A percentile compares a stretch with the other conserved stretches of the same genome.
These are phyloP conservation scores for Ramaria sp. DNA, from an alignment of 768 basidiomycete genomes.

Conservation along the genomic window DNA sequence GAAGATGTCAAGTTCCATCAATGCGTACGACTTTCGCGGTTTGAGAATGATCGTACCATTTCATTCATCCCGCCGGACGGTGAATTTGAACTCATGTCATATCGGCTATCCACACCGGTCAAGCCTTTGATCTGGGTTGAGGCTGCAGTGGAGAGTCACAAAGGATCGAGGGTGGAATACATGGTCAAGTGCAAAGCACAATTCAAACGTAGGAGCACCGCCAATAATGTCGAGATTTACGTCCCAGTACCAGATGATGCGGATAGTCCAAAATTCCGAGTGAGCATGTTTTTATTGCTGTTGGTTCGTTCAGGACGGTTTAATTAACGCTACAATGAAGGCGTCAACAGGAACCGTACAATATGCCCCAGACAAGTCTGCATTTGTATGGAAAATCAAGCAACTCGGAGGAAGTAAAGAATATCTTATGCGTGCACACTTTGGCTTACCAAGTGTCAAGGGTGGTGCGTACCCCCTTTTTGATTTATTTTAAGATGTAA, in stretches of 20 bases:
- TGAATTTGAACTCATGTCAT: constrained; percentile 97
- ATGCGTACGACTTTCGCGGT: constrained; percentile 92
- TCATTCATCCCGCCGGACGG: constrained; percentile 99
- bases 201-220: constrained; percentile 92
- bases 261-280: constrained; percentile 94
- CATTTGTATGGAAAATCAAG: constrained; percentile 99
- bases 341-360: constrained; percentile 93
- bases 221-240: constrained; percentile 97
- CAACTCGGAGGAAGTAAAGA: constrained; percentile 92
- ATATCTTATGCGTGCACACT: constrained; percentile 97
- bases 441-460: constrained; percentile 88
- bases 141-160: constrained; percentile 89
- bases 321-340: constrained; percentile 26
- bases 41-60: constrained; percentile 98
- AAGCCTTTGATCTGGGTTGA: constrained; percentile 98
- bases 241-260: constrained; percentile 99
- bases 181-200: constrained; percentile 95
- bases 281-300: constrained; percentile 26
- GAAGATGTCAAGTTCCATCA: constrained; percentile 99
- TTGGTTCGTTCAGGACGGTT: not conserved
- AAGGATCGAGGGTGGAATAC: constrained; percentile 88
- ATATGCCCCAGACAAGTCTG: constrained; percentile 95
- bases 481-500: not conserved
- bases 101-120: constrained; percentile 91
- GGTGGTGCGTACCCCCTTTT: constrained; percentile 47